A percentile compares a stretch with the other conserved stretches of the same genome.
These are phyloP conservation scores for Lentinula detonsa DNA, from an alignment of 768 basidiomycete species.

Conservation along the genomic window DNA sequence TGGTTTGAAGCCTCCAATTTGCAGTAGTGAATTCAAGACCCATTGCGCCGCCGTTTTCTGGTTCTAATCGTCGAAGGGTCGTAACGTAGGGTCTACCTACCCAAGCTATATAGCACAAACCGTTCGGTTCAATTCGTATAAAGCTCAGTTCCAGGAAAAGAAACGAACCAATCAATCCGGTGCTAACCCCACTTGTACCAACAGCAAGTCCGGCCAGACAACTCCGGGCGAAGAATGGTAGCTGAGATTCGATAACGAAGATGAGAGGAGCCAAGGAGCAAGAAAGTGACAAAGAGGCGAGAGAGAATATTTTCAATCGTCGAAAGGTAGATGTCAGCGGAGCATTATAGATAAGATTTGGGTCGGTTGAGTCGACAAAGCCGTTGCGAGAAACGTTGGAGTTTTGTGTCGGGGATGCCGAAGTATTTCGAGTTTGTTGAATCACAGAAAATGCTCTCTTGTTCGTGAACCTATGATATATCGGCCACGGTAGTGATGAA, in stretches of 20 bases:
- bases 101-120: slow-evolving; percentile 25
- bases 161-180: slow-evolving; percentile 50
- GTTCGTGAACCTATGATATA: neutral
- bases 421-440: neutral
- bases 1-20: slow-evolving; percentile 51
- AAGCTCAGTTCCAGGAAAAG: neutral
- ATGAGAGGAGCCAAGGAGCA: slow-evolving; percentile 71
- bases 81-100: slow-evolving; percentile 73
- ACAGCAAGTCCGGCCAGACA: slow-evolving; percentile 67
- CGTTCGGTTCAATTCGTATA: too few relatives aligned
- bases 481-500: neutral
- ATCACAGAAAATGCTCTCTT: neutral
- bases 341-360: slow-evolving; percentile 46
- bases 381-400: neutral
- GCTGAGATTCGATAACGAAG: slow-evolving; percentile 71
- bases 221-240: slow-evolving; percentile 63
- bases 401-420: neutral
- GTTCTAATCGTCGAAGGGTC: slow-evolving; percentile 44
- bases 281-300: slow-evolving; percentile 70
- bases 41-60: slow-evolving; percentile 37
- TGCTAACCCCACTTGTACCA: slow-evolving; percentile 67
- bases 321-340: slow-evolving; percentile 71
- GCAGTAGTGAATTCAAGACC: slow-evolving; percentile 68
- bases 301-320: slow-evolving; percentile 76
- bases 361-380: neutral